A percentile compares a stretch with the other conserved stretches of the same genome.
These are phyloP conservation scores for Solanum acaule DNA, from an alignment of 257 asterid genomes.

Conservation along the genomic window DNA sequence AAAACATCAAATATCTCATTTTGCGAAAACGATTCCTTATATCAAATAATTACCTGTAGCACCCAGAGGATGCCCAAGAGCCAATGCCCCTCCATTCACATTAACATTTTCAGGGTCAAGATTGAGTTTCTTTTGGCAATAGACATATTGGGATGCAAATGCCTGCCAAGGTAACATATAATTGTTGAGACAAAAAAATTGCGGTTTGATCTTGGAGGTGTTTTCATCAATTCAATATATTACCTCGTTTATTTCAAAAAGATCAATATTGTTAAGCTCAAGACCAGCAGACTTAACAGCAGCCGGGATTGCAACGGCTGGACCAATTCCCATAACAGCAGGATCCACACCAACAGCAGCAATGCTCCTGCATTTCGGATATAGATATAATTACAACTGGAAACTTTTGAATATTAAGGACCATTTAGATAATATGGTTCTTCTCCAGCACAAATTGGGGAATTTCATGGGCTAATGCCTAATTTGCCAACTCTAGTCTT, in stretches of 20 bases:
- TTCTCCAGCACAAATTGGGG: neutral
- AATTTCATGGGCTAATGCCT: neutral
- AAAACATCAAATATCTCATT: neutral
- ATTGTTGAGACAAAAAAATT: neutral
- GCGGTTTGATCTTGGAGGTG: neutral
- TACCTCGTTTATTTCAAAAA: conserved; percentile 94
- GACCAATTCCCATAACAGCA: conserved; percentile 94
- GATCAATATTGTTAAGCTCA: conserved; percentile 42
- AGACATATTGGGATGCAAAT: conserved; percentile 86
- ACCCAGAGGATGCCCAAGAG: conserved; percentile 94
- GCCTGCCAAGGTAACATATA: conserved; percentile 40
- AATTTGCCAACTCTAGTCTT: neutral
- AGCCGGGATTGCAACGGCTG: conserved; percentile 90
- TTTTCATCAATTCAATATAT: neutral
- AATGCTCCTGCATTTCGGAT: conserved; percentile 49
- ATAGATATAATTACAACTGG: too few relatives aligned
- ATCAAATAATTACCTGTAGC: conserved; percentile 50
- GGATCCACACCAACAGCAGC: conserved; percentile 95
- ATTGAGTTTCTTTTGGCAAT: conserved; percentile 67
- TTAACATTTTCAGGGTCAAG: conserved; percentile 73
- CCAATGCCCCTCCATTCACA: conserved; percentile 95
- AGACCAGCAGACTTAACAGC: conserved; percentile 91
- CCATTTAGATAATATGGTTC: too few relatives aligned
- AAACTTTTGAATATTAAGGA: too few relatives aligned
- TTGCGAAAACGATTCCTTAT: neutral